Evolutionary conservation across 1,284 basidiomycete species (phyloP).

Genomic region (Bondarzewia mesenterica): DNA sequence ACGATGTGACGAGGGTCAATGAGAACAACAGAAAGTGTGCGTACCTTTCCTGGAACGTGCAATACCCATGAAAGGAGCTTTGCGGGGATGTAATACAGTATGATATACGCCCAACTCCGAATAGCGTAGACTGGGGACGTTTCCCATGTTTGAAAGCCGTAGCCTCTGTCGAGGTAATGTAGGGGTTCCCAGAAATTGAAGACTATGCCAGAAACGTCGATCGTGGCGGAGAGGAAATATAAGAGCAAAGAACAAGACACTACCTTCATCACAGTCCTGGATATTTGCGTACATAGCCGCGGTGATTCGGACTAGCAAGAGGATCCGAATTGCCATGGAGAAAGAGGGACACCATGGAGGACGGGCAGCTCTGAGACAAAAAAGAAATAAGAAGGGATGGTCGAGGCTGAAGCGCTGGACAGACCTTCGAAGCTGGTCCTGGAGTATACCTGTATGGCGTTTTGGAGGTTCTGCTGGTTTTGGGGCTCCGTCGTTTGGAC

Average conservation of each 20-base stretch:
- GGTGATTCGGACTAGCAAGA: constrained; percentile 78
- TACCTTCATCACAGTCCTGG: constrained; percentile 96
- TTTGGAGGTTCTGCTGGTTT: constrained; percentile 26
- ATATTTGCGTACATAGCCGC: constrained; percentile 95
- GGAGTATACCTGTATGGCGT: constrained; percentile 60
- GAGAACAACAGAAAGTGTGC: constrained; percentile 1
- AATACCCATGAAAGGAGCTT: constrained; percentile 16
- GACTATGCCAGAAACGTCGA: constrained; percentile 39
- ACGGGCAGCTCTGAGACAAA: constrained; percentile 43
- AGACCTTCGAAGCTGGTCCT: constrained; percentile 69
- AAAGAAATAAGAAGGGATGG: background rate
- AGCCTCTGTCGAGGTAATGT: constrained; percentile 78
- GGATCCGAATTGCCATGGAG: constrained; percentile 74
- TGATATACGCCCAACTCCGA: constrained; percentile 89
- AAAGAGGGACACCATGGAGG: constrained; percentile 82
- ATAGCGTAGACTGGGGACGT: constrained; percentile 87
- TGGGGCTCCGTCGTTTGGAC: constrained; percentile 29
- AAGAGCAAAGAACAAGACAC: constrained; percentile 9
- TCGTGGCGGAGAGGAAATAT: background rate
- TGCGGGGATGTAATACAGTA: constrained; percentile 65
- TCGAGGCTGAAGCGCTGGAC: constrained; percentile 4
- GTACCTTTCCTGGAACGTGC: constrained; percentile 25
- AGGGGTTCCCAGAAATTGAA: constrained; percentile 99
- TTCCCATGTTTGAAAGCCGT: constrained; percentile 98
- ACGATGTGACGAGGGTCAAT: background rate